Conservation (phyloP, 108 stramenopile genomes). For the Skeletonema potamos region DNA sequence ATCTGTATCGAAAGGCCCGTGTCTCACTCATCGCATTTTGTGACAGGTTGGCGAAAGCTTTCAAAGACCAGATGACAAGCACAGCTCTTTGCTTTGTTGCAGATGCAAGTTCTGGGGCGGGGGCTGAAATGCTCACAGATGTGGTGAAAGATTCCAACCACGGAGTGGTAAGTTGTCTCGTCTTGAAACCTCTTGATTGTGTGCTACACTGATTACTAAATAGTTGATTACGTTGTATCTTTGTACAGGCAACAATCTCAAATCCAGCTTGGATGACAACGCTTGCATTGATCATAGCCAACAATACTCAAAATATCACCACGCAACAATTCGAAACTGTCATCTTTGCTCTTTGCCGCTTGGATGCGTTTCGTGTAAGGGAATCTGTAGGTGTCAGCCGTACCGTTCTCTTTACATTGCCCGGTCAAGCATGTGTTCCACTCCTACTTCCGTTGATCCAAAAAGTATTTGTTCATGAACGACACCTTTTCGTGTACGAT, state of each 20-base stretch:
- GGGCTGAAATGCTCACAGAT: slow-evolving; percentile 25
- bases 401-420: slow-evolving; percentile 67
- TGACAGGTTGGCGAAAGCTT: slow-evolving; percentile 47
- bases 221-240: neutral
- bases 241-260: slow-evolving; percentile 36
- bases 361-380: slow-evolving; percentile 72
- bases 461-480: slow-evolving; percentile 73
- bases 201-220: neutral
- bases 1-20: slow-evolving; percentile 38
- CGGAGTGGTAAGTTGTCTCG: slow-evolving; percentile 38
- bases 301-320: slow-evolving; percentile 39
- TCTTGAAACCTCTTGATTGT: neutral
- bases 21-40: slow-evolving; percentile 66
- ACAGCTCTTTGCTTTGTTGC: slow-evolving; percentile 72
- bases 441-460: slow-evolving; percentile 72
- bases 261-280: slow-evolving; percentile 76
- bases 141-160: slow-evolving; percentile 28
- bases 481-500: slow-evolving; percentile 82
- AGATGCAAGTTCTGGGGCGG: slow-evolving; percentile 66
- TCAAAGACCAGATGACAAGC: slow-evolving; percentile 58
- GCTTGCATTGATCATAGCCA: slow-evolving; percentile 50
- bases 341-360: slow-evolving; percentile 72
- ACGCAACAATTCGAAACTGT: slow-evolving; percentile 50
- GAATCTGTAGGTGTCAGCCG: slow-evolving; percentile 44
- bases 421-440: slow-evolving; percentile 63